Base-by-base conservation (phyloP, 352 stramenopile species). In the Phytophthora cactorum region DNA sequence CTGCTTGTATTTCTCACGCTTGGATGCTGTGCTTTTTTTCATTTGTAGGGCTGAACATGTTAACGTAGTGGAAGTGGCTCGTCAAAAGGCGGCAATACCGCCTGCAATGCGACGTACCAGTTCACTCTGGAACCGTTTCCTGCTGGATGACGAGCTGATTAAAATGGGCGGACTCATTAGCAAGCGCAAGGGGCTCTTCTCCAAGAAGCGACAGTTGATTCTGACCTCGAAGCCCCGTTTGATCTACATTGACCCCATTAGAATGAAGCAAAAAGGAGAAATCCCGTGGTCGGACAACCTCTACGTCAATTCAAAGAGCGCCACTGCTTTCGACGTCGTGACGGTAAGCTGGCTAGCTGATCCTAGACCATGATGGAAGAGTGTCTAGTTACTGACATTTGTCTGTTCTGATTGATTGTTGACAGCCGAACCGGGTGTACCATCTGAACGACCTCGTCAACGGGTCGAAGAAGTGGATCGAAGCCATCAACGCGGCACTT, bases 231-330 rank as follows among this genome's bases (percentile, higher is more conserved):
- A 87, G 70, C 88, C 88, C 34, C 86, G 88, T 39, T 71, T 96
- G 74, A 96, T 96, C 68, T 96, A 96, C 84, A 96, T 96, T 68
- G 88, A 96, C 59, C 79, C 88, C 50, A 95, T 95, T 77, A 88
- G 88, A 81, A 96, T 95, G 88, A 89, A 89, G 75, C 88, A 96
- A 75, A 95, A 96, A 70, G 86, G 88, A 59, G 88, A 95, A 64
- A 95, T 96, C 44, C 88, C 88, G 45, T 96, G 88, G 88, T 96
- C 88, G 29, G 76, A 89, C 51, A 91, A 74, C 55, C 73, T 96
- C 52, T 95, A 95, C 72, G 88, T 95, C 43, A 82, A 91, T 68
- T 89, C 88, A 47, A 95, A 96, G 75, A 95, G 85, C 60, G 79
- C 74, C 50, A 91, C 85, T 51, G 83, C 84, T 5, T 96, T 96